phyloP scores from a whole-genome alignment of 495 filamentous ascomycete species.

The Penicillium subrubescens region DNA sequence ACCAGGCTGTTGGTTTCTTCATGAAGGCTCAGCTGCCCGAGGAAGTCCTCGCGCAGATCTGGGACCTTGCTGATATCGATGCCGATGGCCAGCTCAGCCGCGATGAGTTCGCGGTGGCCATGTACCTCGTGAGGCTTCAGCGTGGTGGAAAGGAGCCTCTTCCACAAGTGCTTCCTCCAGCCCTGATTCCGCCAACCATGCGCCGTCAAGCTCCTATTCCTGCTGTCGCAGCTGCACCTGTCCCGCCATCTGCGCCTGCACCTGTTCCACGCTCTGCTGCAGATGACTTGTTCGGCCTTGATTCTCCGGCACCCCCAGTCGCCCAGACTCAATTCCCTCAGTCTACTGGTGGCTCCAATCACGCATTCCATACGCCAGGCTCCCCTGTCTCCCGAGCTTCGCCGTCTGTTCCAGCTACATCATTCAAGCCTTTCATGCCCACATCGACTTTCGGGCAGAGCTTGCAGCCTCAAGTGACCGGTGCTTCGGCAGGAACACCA shows the following conservation, averaged over 20 bases:
- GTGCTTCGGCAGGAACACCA: constrained; percentile 57
- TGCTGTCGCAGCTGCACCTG: constrained; percentile 45
- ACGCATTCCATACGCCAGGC: constrained; percentile 40
- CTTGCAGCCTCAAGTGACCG: constrained; percentile 76
- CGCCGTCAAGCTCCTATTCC: constrained; percentile 60
- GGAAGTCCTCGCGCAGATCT: constrained; percentile 90
- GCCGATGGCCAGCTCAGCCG: constrained; percentile 80
- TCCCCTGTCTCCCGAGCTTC: constrained; percentile 44
- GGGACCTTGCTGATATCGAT: constrained; percentile 95
- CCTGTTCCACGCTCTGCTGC: constrained; percentile 66
- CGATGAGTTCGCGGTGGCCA: constrained; percentile 96
- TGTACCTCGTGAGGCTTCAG: constrained; percentile 93
- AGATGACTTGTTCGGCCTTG: constrained; percentile 89
- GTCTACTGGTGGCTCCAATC: constrained; percentile 69
- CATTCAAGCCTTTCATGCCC: constrained; percentile 88
- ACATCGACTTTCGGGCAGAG: constrained; percentile 87
- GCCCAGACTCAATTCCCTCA: constrained; percentile 63
- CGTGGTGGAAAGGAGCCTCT: constrained; percentile 69
- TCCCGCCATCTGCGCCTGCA: constrained; percentile 49
- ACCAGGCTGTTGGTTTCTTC: constrained; percentile 95
- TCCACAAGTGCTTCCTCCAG: constrained; percentile 74
- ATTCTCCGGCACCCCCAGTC: constrained; percentile 57
- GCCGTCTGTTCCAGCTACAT: constrained; percentile 43
- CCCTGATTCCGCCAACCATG: constrained; percentile 87
- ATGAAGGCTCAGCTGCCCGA: constrained; percentile 88